Evolutionary conservation across 139 green algal species (phyloP).

Genomic region (Coelastrella sp.): DNA sequence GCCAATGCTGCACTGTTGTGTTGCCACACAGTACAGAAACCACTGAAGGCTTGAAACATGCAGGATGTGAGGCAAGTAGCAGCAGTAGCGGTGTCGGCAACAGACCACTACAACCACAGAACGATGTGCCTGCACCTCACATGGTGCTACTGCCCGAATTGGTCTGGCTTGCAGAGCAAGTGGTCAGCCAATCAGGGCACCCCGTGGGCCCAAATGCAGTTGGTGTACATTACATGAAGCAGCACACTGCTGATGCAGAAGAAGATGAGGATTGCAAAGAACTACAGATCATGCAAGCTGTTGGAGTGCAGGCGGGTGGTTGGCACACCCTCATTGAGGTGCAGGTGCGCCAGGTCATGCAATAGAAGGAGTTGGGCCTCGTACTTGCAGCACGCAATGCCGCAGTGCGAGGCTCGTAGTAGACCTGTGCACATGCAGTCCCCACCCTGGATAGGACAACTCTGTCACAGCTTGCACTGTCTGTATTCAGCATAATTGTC

Average conservation of each 20-base stretch:
- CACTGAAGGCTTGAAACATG: not conserved
- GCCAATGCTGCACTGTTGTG: slow-evolving; percentile 23
- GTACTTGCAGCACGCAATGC: no score
- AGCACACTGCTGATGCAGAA: not conserved
- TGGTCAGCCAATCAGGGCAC: no score
- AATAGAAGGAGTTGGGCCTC: no score
- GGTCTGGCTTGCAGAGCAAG: not conserved
- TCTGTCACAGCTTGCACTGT: no score
- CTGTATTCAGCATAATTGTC: no score
- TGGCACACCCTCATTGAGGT: slow-evolving; percentile 8
- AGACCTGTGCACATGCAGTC: no score
- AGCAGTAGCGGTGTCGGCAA: not conserved
- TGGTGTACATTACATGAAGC: not conserved
- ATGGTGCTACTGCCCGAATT: not conserved
- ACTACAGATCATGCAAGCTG: not conserved
- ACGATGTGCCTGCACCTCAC: not conserved
- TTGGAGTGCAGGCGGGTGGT: not conserved
- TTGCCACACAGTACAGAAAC: not conserved
- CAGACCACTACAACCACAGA: not conserved
- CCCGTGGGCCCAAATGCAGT: not conserved
- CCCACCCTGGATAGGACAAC: no score
- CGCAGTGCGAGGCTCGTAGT: no score
- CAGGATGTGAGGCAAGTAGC: not conserved
- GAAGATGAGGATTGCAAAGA: not conserved
- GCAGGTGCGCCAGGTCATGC: not conserved